Percentiles rank a stretch among this genome's conserved stretches.
Conservation (phyloP, 495 filamentous ascomycete species). For the Penicillium antarcticum region DNA sequence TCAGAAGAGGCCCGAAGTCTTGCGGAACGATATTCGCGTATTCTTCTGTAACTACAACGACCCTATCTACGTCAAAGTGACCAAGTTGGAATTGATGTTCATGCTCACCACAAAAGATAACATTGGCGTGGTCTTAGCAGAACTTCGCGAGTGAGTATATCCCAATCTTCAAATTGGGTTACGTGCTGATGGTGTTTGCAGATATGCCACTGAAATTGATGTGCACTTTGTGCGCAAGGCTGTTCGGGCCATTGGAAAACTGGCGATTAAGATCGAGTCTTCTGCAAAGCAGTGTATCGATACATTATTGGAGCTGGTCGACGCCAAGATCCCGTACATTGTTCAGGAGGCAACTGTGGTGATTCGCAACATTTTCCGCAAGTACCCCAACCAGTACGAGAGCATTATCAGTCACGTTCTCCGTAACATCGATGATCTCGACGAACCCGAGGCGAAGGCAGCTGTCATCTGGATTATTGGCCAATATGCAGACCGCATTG, state of each 20-base stretch:
- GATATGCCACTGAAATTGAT: slow-evolving; percentile 96
- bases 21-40: slow-evolving; percentile 94
- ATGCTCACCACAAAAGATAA: slow-evolving; percentile 97
- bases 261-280: slow-evolving; percentile 98
- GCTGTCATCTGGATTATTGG: slow-evolving; percentile 99
- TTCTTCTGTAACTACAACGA: slow-evolving; percentile 99
- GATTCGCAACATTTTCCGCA: slow-evolving; percentile 98
- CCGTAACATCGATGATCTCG: slow-evolving; percentile 92
- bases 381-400: slow-evolving; percentile 98
- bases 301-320: slow-evolving; percentile 85
- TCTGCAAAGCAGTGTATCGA: slow-evolving; percentile 88
- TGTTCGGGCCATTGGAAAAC: slow-evolving; percentile 94
- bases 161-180: background rate
- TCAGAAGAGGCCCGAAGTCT: slow-evolving; percentile 87
- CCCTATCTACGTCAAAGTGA: slow-evolving; percentile 99
- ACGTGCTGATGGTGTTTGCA: slow-evolving; percentile 20
- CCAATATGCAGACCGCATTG: slow-evolving; percentile 94
- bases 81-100: slow-evolving; percentile 97
- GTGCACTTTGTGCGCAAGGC: slow-evolving; percentile 98
- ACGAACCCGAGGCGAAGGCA: slow-evolving; percentile 98
- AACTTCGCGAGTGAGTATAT: slow-evolving; percentile 74
- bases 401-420: slow-evolving; percentile 93
- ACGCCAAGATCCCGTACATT: slow-evolving; percentile 99
- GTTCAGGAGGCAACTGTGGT: slow-evolving; percentile 99
- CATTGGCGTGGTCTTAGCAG: slow-evolving; percentile 91